These are phyloP conservation scores for Periconia sp. DNA, from an alignment of 2,329 filamentous ascomycete genomes.

Conservation along the genomic window DNA sequence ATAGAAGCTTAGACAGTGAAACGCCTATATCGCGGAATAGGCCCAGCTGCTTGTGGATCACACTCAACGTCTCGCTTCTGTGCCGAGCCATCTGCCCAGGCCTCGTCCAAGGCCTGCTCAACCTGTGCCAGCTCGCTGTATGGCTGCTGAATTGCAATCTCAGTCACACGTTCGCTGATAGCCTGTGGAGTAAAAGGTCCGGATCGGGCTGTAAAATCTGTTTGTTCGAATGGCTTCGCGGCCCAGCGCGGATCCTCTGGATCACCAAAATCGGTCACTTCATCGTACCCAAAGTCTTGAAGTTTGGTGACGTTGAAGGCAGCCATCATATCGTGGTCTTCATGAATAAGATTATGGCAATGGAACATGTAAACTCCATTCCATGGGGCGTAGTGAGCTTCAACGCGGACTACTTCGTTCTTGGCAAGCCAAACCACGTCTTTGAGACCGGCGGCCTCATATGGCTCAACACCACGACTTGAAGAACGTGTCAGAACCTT, in stretches of 20 bases:
- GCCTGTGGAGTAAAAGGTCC: conserved; percentile 22
- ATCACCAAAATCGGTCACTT: conserved; percentile 34
- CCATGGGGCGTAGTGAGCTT: conserved; percentile 37
- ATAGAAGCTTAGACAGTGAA: conserved; percentile 10
- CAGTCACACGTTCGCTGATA: conserved; percentile 14
- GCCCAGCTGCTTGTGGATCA: background rate
- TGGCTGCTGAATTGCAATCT: conserved; percentile 27
- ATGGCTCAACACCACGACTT: conserved; percentile 50
- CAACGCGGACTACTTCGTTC: conserved; percentile 48
- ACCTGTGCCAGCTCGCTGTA: conserved; percentile 28
- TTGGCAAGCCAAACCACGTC: conserved; percentile 62
- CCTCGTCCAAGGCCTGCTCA: conserved; percentile 22
- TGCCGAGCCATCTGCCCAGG: conserved; percentile 16
- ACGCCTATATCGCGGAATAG: conserved; percentile 9
- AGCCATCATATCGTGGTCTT: conserved; percentile 53
- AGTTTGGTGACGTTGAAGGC: conserved; percentile 50
- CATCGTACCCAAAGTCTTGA: conserved; percentile 31
- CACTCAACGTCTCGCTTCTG: conserved; percentile 6
- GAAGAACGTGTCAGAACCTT: conserved; percentile 54
- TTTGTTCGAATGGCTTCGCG: conserved; percentile 18
- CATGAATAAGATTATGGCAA: conserved; percentile 53
- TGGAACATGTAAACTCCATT: conserved; percentile 59
- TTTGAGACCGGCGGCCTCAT: conserved; percentile 62
- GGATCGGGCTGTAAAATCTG: conserved; percentile 15
- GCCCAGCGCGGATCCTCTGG: conserved; percentile 27